A percentile compares a stretch with the other conserved stretches of the same genome.
Conservation (phyloP, 1,139 yeast genomes). For the Meyerozyma guilliermondii region DNA sequence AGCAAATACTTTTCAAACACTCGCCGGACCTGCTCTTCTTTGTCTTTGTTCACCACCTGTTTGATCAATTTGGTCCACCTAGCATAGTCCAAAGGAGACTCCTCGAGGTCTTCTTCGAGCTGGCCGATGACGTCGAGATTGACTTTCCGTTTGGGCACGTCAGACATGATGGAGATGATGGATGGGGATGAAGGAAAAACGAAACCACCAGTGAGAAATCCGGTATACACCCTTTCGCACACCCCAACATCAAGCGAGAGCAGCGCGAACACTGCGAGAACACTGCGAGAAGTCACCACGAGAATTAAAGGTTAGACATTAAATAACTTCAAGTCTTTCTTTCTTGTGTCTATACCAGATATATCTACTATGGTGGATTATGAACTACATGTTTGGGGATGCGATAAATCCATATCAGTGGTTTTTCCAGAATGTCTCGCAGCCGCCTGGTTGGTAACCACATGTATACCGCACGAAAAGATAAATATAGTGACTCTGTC, state of each 20-base stretch:
- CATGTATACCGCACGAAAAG: slow-evolving; percentile 12
- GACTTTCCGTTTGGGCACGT: slow-evolving; percentile 23
- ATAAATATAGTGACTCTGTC: slow-evolving; percentile 45
- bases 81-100: slow-evolving; percentile 51
- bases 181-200: slow-evolving; percentile 1
- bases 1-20: slow-evolving; percentile 58
- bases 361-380: slow-evolving; percentile 12
- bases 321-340: slow-evolving; percentile 9
- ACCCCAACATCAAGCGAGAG: too few species aligned
- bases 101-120: slow-evolving; percentile 55
- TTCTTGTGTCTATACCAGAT: neutral
- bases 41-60: slow-evolving; percentile 52
- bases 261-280: too few species aligned
- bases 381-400: slow-evolving; percentile 60
- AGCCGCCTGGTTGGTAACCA: slow-evolving; percentile 24
- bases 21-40: slow-evolving; percentile 56
- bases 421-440: slow-evolving; percentile 40
- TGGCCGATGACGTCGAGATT: slow-evolving; percentile 49
- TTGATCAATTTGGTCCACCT: slow-evolving; percentile 57
- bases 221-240: too few species aligned
- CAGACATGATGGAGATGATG: slow-evolving; percentile 12
- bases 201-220: neutral
- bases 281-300: too few species aligned
- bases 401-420: slow-evolving; percentile 23
- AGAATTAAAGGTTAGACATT: neutral